These are phyloP conservation scores for Alternaria arborescens DNA, from an alignment of 2,329 filamentous ascomycete species.

Conservation along the genomic window DNA sequence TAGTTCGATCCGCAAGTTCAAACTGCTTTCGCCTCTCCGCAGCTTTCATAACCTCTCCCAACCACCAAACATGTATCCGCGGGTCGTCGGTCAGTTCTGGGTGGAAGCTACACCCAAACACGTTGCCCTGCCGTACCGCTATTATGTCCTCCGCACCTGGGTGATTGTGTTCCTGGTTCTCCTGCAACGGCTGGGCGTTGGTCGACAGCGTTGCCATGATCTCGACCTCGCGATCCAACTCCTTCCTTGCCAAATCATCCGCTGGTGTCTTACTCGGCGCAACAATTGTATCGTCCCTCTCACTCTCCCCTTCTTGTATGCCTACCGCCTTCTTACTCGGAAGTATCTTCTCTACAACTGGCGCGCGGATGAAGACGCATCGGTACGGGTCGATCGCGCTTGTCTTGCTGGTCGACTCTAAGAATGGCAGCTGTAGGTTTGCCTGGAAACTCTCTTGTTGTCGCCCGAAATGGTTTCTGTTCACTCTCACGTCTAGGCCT, in stretches of 20 bases:
- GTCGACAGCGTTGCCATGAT: constrained; percentile 66
- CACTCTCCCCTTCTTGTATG: constrained; percentile 60
- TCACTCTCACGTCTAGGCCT: constrained; percentile 87
- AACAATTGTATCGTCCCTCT: constrained; percentile 61
- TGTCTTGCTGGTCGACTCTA: constrained; percentile 52
- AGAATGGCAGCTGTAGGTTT: constrained; percentile 75
- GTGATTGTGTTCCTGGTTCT: constrained; percentile 57
- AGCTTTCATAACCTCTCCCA: constrained; percentile 69
- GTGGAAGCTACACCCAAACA: constrained; percentile 95
- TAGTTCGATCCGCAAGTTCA: constrained; percentile 42
- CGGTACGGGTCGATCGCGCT: constrained; percentile 66
- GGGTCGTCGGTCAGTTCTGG: constrained; percentile 89
- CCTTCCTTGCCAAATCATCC: constrained; percentile 55
- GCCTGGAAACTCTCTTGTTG: constrained; percentile 92
- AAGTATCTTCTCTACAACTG: constrained; percentile 86
- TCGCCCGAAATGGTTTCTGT: constrained; percentile 93
- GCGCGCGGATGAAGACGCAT: constrained; percentile 92
- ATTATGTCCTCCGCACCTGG: constrained; percentile 73
- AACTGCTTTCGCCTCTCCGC: constrained; percentile 43
- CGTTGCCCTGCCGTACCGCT: constrained; percentile 87
- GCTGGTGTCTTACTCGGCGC: constrained; percentile 63
- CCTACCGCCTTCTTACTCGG: constrained; percentile 55
- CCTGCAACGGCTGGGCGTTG: constrained; percentile 58
- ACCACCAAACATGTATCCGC: constrained; percentile 93
- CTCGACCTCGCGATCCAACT: constrained; percentile 62